Conservation (phyloP, 768 basidiomycete genomes). For the Mycena sanguinolenta region DNA sequence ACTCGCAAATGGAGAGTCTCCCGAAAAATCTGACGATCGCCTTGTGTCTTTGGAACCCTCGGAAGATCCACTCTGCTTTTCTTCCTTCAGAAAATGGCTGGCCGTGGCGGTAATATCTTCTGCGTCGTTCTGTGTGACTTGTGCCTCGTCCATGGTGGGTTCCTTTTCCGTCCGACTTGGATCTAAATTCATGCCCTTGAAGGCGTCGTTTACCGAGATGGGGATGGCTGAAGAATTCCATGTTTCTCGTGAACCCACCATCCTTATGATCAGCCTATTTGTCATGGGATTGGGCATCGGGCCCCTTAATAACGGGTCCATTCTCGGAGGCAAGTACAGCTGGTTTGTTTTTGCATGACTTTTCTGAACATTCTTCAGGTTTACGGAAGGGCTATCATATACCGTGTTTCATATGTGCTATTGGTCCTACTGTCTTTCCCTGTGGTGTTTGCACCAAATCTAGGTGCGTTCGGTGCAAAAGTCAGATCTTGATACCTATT, state of each 20-base stretch:
- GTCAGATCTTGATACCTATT: not conserved
- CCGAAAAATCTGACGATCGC: constrained; percentile 16
- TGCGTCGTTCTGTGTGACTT: constrained; percentile 65
- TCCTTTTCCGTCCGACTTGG: no score
- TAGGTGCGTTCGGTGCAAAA: constrained; percentile 55
- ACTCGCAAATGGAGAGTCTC: not conserved
- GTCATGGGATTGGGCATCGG: constrained; percentile 66
- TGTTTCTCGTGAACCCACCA: constrained; percentile 60
- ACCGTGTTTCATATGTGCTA: constrained; percentile 68
- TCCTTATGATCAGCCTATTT: constrained; percentile 69
- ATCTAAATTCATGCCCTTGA: constrained; percentile 6
- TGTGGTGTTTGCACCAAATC: constrained; percentile 79
- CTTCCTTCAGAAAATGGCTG: constrained; percentile 61
- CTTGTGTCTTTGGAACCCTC: constrained; percentile 53
- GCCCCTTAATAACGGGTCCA: constrained; percentile 63
- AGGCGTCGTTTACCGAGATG: constrained; percentile 76
- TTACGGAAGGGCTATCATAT: constrained; percentile 75
- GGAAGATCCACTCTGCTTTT: constrained; percentile 58
- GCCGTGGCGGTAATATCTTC: constrained; percentile 60
- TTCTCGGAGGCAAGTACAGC: constrained; percentile 60
- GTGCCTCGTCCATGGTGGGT: constrained; percentile 70
- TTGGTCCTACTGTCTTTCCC: constrained; percentile 79
- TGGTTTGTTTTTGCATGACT: constrained; percentile 52
- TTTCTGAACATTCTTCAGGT: constrained; percentile 58
- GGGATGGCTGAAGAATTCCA: constrained; percentile 66